Conservation (phyloP, 1,139 yeast genomes). For the Magnusiomyces paraingens region DNA sequence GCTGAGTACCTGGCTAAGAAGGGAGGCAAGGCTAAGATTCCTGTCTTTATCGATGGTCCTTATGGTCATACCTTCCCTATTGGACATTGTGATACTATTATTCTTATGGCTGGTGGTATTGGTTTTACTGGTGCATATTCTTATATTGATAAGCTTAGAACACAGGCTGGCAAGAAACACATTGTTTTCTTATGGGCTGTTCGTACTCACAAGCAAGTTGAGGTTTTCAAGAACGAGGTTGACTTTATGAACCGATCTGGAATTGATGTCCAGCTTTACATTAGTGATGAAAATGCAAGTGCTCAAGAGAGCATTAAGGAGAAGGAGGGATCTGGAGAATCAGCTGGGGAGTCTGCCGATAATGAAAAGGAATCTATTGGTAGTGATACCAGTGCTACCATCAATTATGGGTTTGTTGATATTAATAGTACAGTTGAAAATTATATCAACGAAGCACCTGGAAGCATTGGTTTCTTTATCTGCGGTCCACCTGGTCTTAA, state of each 20-base stretch:
- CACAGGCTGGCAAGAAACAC: conserved; percentile 23
- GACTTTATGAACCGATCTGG: conserved; percentile 28
- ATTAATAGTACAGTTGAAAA: too few species aligned
- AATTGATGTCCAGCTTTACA: conserved; percentile 37
- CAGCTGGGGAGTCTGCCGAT: not conserved
- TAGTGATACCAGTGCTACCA: too few species aligned
- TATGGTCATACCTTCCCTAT: conserved; percentile 47
- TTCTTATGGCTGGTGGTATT: conserved; percentile 59
- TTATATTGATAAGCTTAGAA: conserved; percentile 18
- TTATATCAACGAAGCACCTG: conserved; percentile 30
- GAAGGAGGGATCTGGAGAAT: not conserved
- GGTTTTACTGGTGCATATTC: conserved; percentile 53
- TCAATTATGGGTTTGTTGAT: too few species aligned
- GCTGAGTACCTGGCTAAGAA: conserved; percentile 20
- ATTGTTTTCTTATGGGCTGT: conserved; percentile 48
- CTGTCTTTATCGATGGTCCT: conserved; percentile 50
- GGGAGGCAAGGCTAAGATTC: conserved; percentile 17
- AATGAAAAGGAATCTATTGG: not conserved
- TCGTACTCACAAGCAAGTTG: conserved; percentile 39
- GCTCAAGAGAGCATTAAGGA: not conserved
- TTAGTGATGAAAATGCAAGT: not conserved
- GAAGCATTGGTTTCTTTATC: conserved; percentile 15
- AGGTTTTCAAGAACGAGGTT: conserved; percentile 51
- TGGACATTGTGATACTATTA: conserved; percentile 43
- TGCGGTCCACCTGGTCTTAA: conserved; percentile 41